These are phyloP conservation scores for Millerozyma miso DNA, from an alignment of 805 yeast genomes.

Conservation along the genomic window DNA sequence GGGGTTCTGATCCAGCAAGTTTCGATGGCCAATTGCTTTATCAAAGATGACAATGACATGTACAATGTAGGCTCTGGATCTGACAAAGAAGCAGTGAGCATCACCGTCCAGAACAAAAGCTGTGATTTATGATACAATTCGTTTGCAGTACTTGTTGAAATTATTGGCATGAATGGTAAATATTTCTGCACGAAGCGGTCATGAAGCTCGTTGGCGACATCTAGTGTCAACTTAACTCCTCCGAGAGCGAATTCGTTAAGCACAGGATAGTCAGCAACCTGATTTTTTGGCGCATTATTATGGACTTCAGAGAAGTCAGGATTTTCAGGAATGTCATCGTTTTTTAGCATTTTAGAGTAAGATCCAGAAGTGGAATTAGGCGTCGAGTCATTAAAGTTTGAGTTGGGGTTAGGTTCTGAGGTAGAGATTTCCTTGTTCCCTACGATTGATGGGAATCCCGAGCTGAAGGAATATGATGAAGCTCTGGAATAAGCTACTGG, in stretches of 20 bases:
- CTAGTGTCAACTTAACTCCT: constrained; percentile 61
- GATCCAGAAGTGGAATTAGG: constrained; percentile 4
- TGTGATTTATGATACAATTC: constrained; percentile 82
- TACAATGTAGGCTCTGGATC: constrained; percentile 86
- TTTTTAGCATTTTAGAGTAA: constrained; percentile 22
- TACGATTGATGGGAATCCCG: constrained; percentile 2
- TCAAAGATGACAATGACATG: constrained; percentile 66
- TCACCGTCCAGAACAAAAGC: constrained; percentile 85
- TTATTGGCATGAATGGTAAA: constrained; percentile 75
- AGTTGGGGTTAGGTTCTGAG: constrained; percentile 5
- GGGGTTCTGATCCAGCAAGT: constrained; percentile 94
- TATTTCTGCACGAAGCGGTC: constrained; percentile 60
- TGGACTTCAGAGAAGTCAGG: neutral
- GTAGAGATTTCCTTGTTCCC: constrained; percentile 6
- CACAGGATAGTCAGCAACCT: constrained; percentile 7
- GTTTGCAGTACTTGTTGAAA: constrained; percentile 64
- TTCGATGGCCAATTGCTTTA: constrained; percentile 83
- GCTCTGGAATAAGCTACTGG: constrained; percentile 6
- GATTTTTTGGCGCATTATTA: constrained; percentile 1
- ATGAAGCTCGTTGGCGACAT: constrained; percentile 71
- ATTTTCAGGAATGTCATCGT: constrained; percentile 1
- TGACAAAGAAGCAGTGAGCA: constrained; percentile 77
- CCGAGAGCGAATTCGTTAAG: constrained; percentile 71
- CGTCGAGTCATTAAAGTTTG: constrained; percentile 12
- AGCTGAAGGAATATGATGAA: constrained; percentile 8